A percentile compares a stretch with the other conserved stretches of the same genome.
Conservation (phyloP, 2,329 filamentous ascomycete genomes). For the Fusarium sp. region DNA sequence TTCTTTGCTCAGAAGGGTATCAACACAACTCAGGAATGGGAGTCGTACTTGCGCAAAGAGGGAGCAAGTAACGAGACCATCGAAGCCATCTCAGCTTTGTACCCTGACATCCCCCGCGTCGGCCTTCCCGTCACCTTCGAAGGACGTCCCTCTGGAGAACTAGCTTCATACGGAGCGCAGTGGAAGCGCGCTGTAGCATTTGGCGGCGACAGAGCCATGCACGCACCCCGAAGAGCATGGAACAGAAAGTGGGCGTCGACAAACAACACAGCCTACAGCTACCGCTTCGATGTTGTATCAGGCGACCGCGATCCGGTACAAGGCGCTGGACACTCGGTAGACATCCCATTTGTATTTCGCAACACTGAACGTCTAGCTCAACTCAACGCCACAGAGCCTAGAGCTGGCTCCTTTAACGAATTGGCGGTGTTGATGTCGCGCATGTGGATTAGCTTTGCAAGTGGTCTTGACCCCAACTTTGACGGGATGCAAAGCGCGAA, state of each 20-base stretch:
- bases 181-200: slow-evolving; percentile 31
- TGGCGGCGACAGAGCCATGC: slow-evolving; percentile 29
- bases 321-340: slow-evolving; percentile 22
- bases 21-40: slow-evolving; percentile 28
- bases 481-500: not conserved
- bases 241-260: slow-evolving; percentile 12
- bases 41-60: slow-evolving; percentile 12
- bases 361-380: slow-evolving; percentile 4
- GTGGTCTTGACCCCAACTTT: slow-evolving; percentile 16
- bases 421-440: slow-evolving; percentile 17
- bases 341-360: slow-evolving; percentile 23
- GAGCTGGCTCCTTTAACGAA: not conserved
- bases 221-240: slow-evolving; percentile 25
- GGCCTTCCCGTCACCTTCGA: slow-evolving; percentile 13
- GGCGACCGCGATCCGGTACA: slow-evolving; percentile 17
- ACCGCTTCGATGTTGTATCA: slow-evolving; percentile 28
- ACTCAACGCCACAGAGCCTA: slow-evolving; percentile 11
- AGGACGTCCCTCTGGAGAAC: not conserved
- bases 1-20: slow-evolving; percentile 23
- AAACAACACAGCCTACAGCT: slow-evolving; percentile 19
- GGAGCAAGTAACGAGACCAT: slow-evolving; percentile 12
- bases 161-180: slow-evolving; percentile 18
- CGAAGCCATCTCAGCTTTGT: slow-evolving; percentile 10
- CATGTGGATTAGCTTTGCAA: slow-evolving; percentile 31
- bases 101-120: slow-evolving; percentile 20